Conservation (phyloP, 2,329 filamentous ascomycete genomes). For the Fusarium sacchari region DNA sequence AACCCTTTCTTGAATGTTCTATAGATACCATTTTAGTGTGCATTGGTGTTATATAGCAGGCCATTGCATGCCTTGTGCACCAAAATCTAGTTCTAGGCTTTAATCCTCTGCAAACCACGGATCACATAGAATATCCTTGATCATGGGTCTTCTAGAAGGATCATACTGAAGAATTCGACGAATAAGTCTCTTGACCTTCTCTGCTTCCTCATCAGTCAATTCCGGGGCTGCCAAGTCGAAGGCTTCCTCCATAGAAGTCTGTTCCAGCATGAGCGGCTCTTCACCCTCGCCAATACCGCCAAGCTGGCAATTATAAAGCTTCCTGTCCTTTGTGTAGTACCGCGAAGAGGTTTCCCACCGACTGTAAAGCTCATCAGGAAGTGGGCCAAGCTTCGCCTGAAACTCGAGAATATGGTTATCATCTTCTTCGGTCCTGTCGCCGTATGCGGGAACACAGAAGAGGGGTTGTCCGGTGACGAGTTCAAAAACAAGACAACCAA, state of each 20-base stretch:
- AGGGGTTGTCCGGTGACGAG: constrained; percentile 10
- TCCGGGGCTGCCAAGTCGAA: neutral
- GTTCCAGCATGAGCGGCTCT: neutral
- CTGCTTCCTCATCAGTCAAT: neutral
- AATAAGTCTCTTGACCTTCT: neutral
- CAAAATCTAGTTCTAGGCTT: neutral
- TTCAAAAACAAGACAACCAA: constrained; percentile 26
- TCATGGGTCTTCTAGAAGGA: neutral
- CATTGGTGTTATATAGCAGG: no score
- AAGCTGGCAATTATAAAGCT: constrained; percentile 10
- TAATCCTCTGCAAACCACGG: neutral
- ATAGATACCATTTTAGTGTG: no score
- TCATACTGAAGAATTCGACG: neutral
- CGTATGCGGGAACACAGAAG: neutral
- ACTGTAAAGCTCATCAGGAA: neutral
- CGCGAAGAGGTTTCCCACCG: constrained; percentile 1
- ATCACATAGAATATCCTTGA: neutral
- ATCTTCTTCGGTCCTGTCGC: neutral
- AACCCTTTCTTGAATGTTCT: no score
- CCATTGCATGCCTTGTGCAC: neutral
- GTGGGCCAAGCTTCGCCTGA: neutral
- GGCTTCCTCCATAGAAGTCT: constrained; percentile 2
- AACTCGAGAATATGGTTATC: constrained; percentile 1
- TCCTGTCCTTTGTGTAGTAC: constrained; percentile 4
- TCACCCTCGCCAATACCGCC: neutral